phyloP scores from a whole-genome alignment of 1,284 basidiomycete species.

The Leccinum fallax region DNA sequence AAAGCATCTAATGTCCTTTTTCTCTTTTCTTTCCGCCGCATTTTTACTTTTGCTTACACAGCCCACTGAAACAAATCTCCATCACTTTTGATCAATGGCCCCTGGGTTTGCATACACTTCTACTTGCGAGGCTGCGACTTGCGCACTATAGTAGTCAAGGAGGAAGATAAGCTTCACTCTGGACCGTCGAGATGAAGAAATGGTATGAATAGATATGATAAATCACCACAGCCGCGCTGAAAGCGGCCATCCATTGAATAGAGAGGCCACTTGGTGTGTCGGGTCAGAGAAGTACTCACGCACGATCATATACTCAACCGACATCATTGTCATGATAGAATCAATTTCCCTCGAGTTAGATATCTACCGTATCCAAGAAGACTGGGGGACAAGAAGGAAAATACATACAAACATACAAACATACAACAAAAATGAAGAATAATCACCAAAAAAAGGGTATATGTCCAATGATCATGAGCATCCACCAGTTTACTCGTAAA shows the following conservation, averaged over 20 bases:
- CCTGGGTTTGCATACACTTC: not conserved
- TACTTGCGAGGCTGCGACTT: not conserved
- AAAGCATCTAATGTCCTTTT: too few species aligned
- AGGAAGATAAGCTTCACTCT: not conserved
- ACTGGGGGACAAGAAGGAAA: not conserved
- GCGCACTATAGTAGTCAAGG: not conserved
- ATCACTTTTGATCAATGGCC: not conserved
- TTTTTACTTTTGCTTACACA: not conserved
- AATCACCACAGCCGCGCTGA: not conserved
- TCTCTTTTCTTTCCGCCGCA: too few species aligned
- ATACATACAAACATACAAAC: not conserved
- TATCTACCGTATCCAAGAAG: not conserved
- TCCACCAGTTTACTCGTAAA: constrained; percentile 18
- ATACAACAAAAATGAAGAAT: not conserved
- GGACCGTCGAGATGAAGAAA: not conserved
- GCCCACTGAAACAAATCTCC: not conserved
- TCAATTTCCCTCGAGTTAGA: not conserved
- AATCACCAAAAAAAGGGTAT: not conserved
- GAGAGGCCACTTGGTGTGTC: not conserved
- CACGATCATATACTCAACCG: not conserved
- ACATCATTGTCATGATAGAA: not conserved
- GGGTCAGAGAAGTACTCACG: not conserved
- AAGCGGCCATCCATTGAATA: not conserved
- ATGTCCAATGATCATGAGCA: not conserved
- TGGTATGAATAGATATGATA: not conserved